Conservation (phyloP, 441 rosid genomes). For the Euphorbia corollata region DNA sequence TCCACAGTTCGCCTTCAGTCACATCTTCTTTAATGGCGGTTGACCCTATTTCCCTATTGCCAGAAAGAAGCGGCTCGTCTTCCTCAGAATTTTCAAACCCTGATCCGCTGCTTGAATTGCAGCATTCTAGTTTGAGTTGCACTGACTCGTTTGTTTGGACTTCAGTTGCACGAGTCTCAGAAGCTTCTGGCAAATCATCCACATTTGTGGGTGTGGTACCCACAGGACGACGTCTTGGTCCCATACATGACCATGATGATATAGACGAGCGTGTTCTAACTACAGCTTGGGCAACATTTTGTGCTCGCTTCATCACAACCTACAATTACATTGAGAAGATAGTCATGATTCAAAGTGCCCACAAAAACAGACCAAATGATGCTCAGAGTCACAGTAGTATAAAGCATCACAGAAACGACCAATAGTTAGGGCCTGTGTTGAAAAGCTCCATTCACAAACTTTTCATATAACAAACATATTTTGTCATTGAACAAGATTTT, state of each 20-base stretch:
- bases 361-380: too few species aligned
- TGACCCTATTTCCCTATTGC: conserved; percentile 29
- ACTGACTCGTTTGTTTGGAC: conserved; percentile 25
- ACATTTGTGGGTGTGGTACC: conserved; percentile 24
- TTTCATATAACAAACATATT: too few species aligned
- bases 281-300: conserved; percentile 82
- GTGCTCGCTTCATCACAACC: conserved; percentile 92
- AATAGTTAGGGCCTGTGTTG: too few species aligned
- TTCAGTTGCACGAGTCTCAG: conserved; percentile 37
- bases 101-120: conserved; percentile 36
- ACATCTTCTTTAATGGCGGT: conserved; percentile 49
- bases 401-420: neutral
- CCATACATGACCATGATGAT: conserved; percentile 90
- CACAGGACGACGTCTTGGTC: conserved; percentile 62
- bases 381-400: too few species aligned
- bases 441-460: too few species aligned
- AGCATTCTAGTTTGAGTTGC: conserved; percentile 30
- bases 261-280: conserved; percentile 69
- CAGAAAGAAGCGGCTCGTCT: conserved; percentile 50
- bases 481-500: too few species aligned
- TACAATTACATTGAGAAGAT: too few species aligned
- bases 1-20: conserved; percentile 74
- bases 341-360: too few species aligned
- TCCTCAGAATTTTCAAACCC: conserved; percentile 58
- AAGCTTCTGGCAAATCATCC: conserved; percentile 43